A percentile compares a stretch with the other conserved stretches of the same genome.
Conservation (phyloP, 176 grass and related monocot genomes). For the Lolium rigidum region DNA sequence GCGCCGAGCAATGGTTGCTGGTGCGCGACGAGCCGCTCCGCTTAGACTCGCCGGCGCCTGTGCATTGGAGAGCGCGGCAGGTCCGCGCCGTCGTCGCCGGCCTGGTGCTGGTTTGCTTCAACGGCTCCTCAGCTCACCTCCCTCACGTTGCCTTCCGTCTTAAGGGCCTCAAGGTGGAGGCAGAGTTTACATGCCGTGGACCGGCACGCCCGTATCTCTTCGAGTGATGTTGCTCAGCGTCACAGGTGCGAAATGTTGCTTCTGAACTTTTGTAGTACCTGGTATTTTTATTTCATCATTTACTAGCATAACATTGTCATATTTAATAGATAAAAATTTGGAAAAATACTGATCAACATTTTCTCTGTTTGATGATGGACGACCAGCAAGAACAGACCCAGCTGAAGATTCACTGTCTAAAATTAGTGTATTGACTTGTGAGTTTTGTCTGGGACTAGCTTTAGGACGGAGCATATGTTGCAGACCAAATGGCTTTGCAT, state of each 20-base stretch:
- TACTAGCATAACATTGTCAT: not conserved
- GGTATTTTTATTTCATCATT: not conserved
- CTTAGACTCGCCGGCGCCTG: not conserved
- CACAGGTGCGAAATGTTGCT: not conserved
- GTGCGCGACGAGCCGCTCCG: conserved; percentile 4
- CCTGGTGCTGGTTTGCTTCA: conserved; percentile 5
- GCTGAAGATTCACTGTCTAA: not conserved
- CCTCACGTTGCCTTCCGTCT: conserved; percentile 27
- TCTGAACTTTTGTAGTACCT: not conserved
- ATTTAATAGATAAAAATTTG: too few relatives aligned
- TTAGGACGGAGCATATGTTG: not conserved
- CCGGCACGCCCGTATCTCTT: not conserved
- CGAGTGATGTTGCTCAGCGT: not conserved
- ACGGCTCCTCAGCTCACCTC: not conserved
- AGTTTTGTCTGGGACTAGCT: not conserved
- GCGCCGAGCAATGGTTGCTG: not conserved
- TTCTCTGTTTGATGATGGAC: not conserved
- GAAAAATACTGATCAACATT: not conserved
- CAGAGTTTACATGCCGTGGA: conserved; percentile 9
- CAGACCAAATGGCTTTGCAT: not conserved
- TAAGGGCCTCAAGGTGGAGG: not conserved
- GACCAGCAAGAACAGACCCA: not conserved
- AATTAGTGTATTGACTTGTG: not conserved
- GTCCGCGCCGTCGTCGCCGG: conserved; percentile 20
- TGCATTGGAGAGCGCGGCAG: not conserved